Conservation (phyloP, 140 eudicot genomes). For the Ambrosia hybrid region DNA sequence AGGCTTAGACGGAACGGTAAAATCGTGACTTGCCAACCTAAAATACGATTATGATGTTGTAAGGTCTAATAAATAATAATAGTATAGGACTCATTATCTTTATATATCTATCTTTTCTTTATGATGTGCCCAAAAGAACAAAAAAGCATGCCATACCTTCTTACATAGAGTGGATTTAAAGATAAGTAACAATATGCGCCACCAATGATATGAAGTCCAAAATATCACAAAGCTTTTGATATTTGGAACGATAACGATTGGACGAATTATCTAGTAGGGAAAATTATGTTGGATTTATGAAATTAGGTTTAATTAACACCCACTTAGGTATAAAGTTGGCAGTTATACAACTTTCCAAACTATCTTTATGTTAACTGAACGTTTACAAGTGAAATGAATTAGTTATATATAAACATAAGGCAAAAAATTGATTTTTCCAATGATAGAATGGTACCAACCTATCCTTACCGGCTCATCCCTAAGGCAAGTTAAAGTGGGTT, state of each 20-base stretch:
- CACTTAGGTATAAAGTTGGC: too few relatives aligned
- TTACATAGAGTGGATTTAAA: not conserved
- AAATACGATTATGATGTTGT: not conserved
- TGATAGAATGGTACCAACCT: too few relatives aligned
- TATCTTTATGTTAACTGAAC: too few relatives aligned
- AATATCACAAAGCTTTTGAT: not conserved
- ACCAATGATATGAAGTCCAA: not conserved
- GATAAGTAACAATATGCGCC: not conserved
- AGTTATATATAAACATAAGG: too few relatives aligned
- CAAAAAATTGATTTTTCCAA: too few relatives aligned
- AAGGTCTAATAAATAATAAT: too few relatives aligned
- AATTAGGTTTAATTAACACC: too few relatives aligned
- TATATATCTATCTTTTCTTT: not conserved
- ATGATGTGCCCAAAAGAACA: not conserved
- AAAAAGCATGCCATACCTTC: not conserved
- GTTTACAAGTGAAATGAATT: too few relatives aligned
- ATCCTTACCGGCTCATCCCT: too few relatives aligned
- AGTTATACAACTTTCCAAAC: too few relatives aligned
- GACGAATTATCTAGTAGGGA: not conserved
- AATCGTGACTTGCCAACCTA: not conserved
- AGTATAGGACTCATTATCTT: not conserved
- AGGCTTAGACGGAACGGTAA: not conserved
- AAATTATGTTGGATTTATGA: too few relatives aligned
- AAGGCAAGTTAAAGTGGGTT: too few relatives aligned
- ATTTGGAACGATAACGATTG: not conserved